These are phyloP conservation scores for Phaeotremella fagi DNA, from an alignment of 768 basidiomycete species.

Conservation along the genomic window DNA sequence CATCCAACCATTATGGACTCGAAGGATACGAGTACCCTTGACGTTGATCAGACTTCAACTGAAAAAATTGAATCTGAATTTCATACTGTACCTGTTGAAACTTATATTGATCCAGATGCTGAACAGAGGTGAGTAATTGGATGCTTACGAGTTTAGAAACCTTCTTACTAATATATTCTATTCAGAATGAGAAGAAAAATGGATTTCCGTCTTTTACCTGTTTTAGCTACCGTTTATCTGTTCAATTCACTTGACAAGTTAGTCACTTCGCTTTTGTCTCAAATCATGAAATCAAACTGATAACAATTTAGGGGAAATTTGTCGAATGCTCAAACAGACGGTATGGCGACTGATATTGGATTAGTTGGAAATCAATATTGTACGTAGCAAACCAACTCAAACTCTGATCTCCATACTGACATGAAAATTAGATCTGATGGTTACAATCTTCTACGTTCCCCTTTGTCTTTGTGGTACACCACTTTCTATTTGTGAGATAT, in stretches of 20 bases:
- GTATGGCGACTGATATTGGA: constrained; percentile 52
- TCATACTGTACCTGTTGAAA: not conserved
- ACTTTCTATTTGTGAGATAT: constrained; percentile 49
- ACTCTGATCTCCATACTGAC: constrained; percentile 49
- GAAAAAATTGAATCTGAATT: too few species aligned
- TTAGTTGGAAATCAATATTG: constrained; percentile 56
- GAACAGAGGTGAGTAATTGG: not conserved
- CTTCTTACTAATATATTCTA: not conserved
- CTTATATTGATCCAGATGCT: not conserved
- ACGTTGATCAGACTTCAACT: too few species aligned
- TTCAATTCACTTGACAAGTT: constrained; percentile 54
- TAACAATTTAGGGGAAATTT: constrained; percentile 55
- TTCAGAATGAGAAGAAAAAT: constrained; percentile 47
- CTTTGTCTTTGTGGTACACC: constrained; percentile 54
- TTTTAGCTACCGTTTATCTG: constrained; percentile 58
- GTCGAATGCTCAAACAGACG: constrained; percentile 56
- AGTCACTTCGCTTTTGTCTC: constrained; percentile 23
- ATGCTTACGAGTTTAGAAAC: not conserved
- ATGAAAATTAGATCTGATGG: constrained; percentile 52
- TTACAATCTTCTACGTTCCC: constrained; percentile 21
- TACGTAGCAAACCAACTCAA: constrained; percentile 53
- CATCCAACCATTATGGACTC: too few species aligned
- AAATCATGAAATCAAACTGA: constrained; percentile 21
- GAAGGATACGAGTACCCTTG: too few species aligned
- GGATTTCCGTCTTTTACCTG: constrained; percentile 53